These are phyloP conservation scores for Saitozyma podzolica DNA, from an alignment of 768 basidiomycete genomes.

Conservation along the genomic window DNA sequence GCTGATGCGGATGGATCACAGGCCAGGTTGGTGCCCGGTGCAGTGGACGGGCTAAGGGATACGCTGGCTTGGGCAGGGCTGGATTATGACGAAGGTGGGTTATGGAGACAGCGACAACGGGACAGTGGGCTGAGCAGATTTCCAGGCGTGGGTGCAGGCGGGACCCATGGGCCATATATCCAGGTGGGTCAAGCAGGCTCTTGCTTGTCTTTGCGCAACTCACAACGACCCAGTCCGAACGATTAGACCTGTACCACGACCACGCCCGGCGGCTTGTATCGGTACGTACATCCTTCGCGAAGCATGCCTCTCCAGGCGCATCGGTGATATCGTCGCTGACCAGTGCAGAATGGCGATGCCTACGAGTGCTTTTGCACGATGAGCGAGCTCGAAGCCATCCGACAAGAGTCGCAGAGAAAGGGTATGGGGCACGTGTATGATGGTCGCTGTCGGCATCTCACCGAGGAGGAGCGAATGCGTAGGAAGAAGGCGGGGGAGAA, in stretches of 20 bases:
- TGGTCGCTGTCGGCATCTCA: constrained; percentile 78
- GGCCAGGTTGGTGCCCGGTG: constrained; percentile 67
- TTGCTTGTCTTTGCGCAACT: constrained; percentile 1
- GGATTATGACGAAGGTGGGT: constrained; percentile 82
- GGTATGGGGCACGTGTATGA: constrained; percentile 82
- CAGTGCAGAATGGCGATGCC: constrained; percentile 71
- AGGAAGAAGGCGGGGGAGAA: constrained; percentile 73
- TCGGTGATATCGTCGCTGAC: not conserved
- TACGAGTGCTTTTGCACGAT: constrained; percentile 93
- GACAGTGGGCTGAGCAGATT: constrained; percentile 1
- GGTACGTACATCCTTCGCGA: constrained; percentile 55
- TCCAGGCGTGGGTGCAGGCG: constrained; percentile 73
- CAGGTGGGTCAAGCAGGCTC: constrained; percentile 60
- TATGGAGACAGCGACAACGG: not conserved
- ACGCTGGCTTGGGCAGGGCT: constrained; percentile 88
- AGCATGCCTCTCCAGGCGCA: not conserved
- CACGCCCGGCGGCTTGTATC: constrained; percentile 75
- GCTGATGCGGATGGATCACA: constrained; percentile 48
- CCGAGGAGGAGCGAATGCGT: constrained; percentile 79
- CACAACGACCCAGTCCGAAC: constrained; percentile 67
- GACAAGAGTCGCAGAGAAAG: constrained; percentile 69
- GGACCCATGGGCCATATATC: constrained; percentile 79
- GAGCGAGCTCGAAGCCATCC: constrained; percentile 66
- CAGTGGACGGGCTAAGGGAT: constrained; percentile 74
- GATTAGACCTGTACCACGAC: constrained; percentile 76